Evolutionary conservation across 345 rosid species (phyloP), one percentile per base, ranked within the genome.

Genomic region (Excoecaria agallocha): DNA sequence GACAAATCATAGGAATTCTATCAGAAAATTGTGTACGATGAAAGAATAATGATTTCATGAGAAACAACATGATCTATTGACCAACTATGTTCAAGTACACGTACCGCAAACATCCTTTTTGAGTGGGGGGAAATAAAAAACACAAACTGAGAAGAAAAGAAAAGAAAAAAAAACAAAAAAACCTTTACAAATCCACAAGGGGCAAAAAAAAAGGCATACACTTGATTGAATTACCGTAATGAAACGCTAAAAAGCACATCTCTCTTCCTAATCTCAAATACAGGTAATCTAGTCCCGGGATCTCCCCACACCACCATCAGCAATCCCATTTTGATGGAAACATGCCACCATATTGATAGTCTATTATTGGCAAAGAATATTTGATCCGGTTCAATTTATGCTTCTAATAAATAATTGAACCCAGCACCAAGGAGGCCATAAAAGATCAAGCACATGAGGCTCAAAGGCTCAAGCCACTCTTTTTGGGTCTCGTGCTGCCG

Each of bases 401-500:
- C 63, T 68, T 62, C 58, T 0, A 43, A 71, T 49, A 70, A 70
- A 63, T 63, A 10, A 11, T 39, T 15, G 22, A 50, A 37, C 41
- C n/a, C 25, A 50, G 22, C 10, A 51, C 22, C 71, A 17, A 41
- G 52, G 67, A 49, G 45, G 70, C 73, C 78, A 55, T 64, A 8
- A 70, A 30, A 72, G 48, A 19, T 38, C 1, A 8, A 58, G 54
- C 66, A 24, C 24, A 15, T n/a, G 58, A 7, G 10, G 51, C 15
- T 5, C 62, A 62, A 64, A 74, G 57, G 74, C 73, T 81, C 79
- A 79, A 54, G 75, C 74, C 69, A 83, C 89, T 76, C 90, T 91
- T 85, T 82, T 93, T 43, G 89, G 85, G 82, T 89, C 97, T 24
- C 95, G 93, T 73, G 90, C 81, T 69, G 97, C 84, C 38, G 95